Conservation (phyloP, 306 rosid genomes). For the Pueraria montana region DNA sequence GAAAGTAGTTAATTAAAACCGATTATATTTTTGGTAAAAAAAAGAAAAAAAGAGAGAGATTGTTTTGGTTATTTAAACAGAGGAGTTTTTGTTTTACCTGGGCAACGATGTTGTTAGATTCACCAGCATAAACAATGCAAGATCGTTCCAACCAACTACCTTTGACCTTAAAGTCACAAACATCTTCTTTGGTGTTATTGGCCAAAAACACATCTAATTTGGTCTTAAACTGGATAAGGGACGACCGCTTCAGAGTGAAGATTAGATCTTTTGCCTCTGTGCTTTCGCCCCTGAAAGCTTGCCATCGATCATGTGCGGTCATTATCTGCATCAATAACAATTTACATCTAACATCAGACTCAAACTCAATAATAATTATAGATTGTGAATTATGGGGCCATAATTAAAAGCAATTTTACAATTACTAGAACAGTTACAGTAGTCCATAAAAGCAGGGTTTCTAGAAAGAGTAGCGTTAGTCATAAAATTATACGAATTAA, state of each 20-base stretch:
- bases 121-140: conserved; percentile 64
- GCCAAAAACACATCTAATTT: conserved; percentile 63
- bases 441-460: neutral
- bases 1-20: too few relatives aligned
- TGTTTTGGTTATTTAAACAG: neutral
- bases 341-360: neutral
- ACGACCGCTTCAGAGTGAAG: conserved; percentile 55
- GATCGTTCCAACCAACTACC: conserved; percentile 68
- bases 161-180: conserved; percentile 64
- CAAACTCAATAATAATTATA: neutral
- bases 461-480: neutral
- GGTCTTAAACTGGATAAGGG: conserved; percentile 50
- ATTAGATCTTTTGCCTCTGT: conserved; percentile 45
- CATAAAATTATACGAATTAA: too few relatives aligned
- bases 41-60: neutral
- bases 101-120: conserved; percentile 58
- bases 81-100: conserved; percentile 40
- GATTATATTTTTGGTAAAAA: too few relatives aligned
- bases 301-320: conserved; percentile 60
- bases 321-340: conserved; percentile 40
- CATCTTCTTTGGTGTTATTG: conserved; percentile 50
- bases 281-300: conserved; percentile 67
- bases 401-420: too few relatives aligned
- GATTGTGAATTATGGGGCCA: neutral
- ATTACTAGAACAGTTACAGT: neutral